These are phyloP conservation scores for Aspergillus bridgeri DNA, from an alignment of 495 filamentous ascomycete species.

Conservation along the genomic window DNA sequence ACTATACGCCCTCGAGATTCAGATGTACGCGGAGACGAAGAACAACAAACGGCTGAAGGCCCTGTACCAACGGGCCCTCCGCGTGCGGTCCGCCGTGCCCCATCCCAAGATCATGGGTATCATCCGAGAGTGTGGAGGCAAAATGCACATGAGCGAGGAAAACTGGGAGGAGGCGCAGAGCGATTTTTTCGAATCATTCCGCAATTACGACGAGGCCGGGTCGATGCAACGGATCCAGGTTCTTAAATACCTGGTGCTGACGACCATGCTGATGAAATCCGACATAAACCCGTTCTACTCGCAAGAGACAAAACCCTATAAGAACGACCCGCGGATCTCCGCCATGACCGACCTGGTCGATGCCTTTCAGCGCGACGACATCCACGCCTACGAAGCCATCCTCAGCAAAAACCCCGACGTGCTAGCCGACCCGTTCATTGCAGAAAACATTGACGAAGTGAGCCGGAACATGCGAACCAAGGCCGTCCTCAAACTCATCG, in stretches of 20 bases:
- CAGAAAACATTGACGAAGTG: conserved; percentile 98
- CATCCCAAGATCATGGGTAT: conserved; percentile 99
- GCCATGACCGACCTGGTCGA: conserved; percentile 97
- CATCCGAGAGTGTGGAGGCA: conserved; percentile 96
- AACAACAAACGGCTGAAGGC: conserved; percentile 97
- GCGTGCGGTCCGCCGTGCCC: conserved; percentile 89
- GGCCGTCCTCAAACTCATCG: conserved; percentile 87
- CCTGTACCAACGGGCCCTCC: conserved; percentile 84
- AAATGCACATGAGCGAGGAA: conserved; percentile 99
- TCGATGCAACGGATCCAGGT: conserved; percentile 95
- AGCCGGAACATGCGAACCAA: conserved; percentile 98
- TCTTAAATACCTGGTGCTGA: conserved; percentile 92
- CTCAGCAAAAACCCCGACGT: conserved; percentile 87
- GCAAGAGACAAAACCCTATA: conserved; percentile 99
- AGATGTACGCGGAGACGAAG: conserved; percentile 94
- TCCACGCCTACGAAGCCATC: conserved; percentile 83
- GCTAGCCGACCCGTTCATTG: conserved; percentile 89
- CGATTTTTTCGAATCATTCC: conserved; percentile 98
- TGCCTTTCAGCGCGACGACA: conserved; percentile 94
- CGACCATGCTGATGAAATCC: conserved; percentile 99
- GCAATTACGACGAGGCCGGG: conserved; percentile 97
- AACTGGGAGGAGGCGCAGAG: conserved; percentile 97
- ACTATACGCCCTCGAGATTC: conserved; percentile 95
- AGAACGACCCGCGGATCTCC: conserved; percentile 87
- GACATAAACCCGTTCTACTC: conserved; percentile 99